Base-by-base conservation (phyloP, 2,329 filamentous ascomycete genomes). In the Cercospora citrullina region DNA sequence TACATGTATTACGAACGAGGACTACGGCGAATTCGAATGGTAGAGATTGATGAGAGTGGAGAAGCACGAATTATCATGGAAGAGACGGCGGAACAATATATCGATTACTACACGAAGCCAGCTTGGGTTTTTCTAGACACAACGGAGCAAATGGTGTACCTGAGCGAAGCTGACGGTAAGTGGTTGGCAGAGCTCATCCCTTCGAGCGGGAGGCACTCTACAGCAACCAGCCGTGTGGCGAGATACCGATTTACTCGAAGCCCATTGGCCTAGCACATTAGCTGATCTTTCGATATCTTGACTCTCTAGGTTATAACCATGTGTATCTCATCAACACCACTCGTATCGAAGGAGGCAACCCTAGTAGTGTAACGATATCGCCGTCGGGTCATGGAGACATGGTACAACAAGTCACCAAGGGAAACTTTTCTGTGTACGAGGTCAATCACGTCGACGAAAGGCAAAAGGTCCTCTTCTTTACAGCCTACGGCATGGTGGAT, bases 291-390 rank as follows among this genome's bases (percentile, higher is more conserved):
- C 18, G 18, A 48, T 48, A 23, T 23, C 14, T 23, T 23, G 4
- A 9, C 45, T 23, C 9, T 48, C 18, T 23, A 48, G 45, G 45
- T 23, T 58, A 58, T 2, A 60, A 60, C 21, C 53, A 63, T 18
- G 39, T 64, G 23, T 67, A 67, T 23, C 60, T 67, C n/a, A 48
- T 63, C 53, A 60, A 67, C 23, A 53, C 60, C 4, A 63, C 60
- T 30, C 33, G 21, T 42, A 21, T 39, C 36, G 33, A 26, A 10
- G 9, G 57, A 18, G 28, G n/a, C n/a, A 23, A 39, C 21, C 23
- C 59, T 28, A 14, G 45, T 21, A 48, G 45, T 14, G 45, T 48
- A 23, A 48, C 45, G 3, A 23, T 48, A 48, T 23, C 45, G 18
- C 45, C 45, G 18, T 48, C 45, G 45, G 21, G 21, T 10, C 59